phyloP scores from a whole-genome alignment of 441 rosid species.

The Brassica balearica region DNA sequence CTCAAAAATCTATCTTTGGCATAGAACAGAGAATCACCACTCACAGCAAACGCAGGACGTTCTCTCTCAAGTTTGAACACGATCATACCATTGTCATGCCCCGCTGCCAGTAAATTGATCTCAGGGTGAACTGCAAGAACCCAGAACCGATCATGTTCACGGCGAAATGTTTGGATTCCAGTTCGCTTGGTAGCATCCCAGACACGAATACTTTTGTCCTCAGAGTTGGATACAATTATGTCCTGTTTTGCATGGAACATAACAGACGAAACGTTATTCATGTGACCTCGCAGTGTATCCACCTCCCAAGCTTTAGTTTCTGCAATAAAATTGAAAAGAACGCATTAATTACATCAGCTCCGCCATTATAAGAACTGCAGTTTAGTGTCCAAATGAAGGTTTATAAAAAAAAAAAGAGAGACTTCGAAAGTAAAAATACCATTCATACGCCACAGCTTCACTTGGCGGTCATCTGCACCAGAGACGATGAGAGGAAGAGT shows the following conservation, averaged over 20 bases:
- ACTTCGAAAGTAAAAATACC: conserved; percentile 14
- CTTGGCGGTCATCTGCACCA: conserved; percentile 94
- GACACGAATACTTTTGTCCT: conserved; percentile 89
- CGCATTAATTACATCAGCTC: background rate
- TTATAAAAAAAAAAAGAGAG: background rate
- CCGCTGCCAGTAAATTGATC: conserved; percentile 91
- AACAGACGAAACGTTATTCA: conserved; percentile 87
- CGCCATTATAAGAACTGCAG: background rate
- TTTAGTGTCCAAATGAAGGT: background rate
- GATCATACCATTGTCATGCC: conserved; percentile 94
- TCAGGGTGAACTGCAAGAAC: conserved; percentile 87
- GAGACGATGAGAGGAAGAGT: conserved; percentile 86
- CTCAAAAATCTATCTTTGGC: conserved; percentile 81
- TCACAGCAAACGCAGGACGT: conserved; percentile 86
- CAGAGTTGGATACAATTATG: conserved; percentile 88
- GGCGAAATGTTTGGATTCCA: conserved; percentile 84
- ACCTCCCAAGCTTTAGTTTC: conserved; percentile 96
- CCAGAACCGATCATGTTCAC: conserved; percentile 92
- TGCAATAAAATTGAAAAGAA: conserved; percentile 47
- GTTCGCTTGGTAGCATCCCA: conserved; percentile 93
- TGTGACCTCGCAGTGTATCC: conserved; percentile 91
- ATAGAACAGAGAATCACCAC: conserved; percentile 76
- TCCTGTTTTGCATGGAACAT: conserved; percentile 90
- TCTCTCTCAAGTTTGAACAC: conserved; percentile 93
- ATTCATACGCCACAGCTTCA: conserved; percentile 90